Evolutionary conservation across 2,329 filamentous ascomycete genomes (phyloP).

Genomic region (Colletotrichum noveboracense): DNA sequence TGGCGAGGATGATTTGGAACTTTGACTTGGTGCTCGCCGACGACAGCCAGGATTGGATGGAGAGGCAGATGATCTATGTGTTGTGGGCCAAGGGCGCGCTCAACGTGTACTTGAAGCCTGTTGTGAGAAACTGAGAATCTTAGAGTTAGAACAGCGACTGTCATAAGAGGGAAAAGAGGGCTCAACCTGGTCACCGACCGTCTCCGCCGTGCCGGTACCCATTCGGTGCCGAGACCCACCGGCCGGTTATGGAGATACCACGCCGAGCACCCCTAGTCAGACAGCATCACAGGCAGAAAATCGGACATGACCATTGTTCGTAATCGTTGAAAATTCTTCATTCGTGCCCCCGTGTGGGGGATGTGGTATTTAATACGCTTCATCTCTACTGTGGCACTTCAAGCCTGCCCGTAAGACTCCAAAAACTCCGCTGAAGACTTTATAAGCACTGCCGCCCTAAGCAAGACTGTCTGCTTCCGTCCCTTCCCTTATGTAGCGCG

Average conservation of each 20-base stretch:
- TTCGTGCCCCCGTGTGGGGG: not conserved
- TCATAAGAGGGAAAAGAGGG: not conserved
- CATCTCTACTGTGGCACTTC: not conserved
- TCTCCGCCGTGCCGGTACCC: not conserved
- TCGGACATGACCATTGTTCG: not conserved
- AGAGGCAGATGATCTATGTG: constrained; percentile 9
- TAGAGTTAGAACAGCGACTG: not conserved
- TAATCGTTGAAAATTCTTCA: not conserved
- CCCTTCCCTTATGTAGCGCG: not conserved
- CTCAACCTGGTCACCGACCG: not conserved
- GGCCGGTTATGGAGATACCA: not conserved
- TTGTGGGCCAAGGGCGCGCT: constrained; percentile 8
- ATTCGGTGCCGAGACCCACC: not conserved
- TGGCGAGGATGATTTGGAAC: constrained; percentile 48
- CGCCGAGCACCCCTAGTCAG: not conserved
- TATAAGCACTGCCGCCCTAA: constrained; percentile 9
- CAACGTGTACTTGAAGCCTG: constrained; percentile 12
- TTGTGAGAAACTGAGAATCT: not conserved
- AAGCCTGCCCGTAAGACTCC: constrained; percentile 2
- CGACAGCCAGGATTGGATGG: constrained; percentile 40
- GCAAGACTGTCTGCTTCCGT: not conserved
- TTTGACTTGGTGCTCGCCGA: constrained; percentile 48
- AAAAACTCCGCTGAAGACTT: constrained; percentile 17
- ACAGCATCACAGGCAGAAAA: not conserved
- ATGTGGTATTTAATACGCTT: constrained; percentile 18